Evolutionary conservation across 805 yeast genomes (phyloP), one percentile per base, ranked within the genome.

Genomic region (Yarrowia sp.): DNA sequence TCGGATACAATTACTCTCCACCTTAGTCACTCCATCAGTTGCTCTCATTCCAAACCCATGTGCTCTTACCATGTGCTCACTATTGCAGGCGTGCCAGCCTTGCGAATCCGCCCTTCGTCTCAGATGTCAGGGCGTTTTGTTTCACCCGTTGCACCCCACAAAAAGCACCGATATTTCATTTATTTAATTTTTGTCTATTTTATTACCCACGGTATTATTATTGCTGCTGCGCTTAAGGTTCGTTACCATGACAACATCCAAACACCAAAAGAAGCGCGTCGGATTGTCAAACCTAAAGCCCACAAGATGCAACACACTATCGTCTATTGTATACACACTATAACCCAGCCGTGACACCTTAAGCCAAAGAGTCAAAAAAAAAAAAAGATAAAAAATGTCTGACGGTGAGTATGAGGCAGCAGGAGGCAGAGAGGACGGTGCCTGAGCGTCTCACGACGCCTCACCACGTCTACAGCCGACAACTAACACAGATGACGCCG

Each of bases 291-390:
- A 59, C 65, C 19, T 16, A 16, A 59, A 43, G 65, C 65, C 63
- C 9, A 2, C 52, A 8, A 43, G 52, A 59, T 52, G 65, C 65
- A 59, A 59, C 65, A 59, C 65, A 59, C 65, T 45, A 59, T 59
- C 52, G 42, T 59, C 42, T 35, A 48, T 32, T n/a, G 40, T 49
- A 26, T 16, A 41, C 38, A n/a, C 49, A 26, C 61, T 35, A 49
- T 26, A 26, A 26, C 10, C 40, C 59, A 53, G 45, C 59, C 59
- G 59, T 16, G 58, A 52, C 56, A 22, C 15, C 32, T 52, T 38
- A 10, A 55, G 46, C 46, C 45, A 41, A 26, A 26, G 32, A 26
- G 32, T 26, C 32, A 26, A 26, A 26, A 53, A 11, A 14, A 11
- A 16, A 11, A 16, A 45, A 15, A 16, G 35, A 22, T n/a, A n/a